Evolutionary conservation across 352 stramenopile genomes (phyloP).

Genomic region (Phytopythium oedochilum): DNA sequence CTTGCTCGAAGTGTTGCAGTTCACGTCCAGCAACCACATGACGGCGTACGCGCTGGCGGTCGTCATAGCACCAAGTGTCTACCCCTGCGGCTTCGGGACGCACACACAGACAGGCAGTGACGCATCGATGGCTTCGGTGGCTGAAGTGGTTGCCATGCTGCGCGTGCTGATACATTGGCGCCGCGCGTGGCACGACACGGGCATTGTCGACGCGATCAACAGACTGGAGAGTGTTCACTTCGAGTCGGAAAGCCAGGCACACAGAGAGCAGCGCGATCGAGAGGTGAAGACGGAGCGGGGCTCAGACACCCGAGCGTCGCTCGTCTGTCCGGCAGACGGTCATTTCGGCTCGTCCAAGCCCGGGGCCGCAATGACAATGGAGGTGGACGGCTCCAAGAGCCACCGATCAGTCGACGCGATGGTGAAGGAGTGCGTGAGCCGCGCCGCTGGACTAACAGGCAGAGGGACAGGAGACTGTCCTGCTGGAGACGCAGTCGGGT

Average conservation of each 20-base stretch:
- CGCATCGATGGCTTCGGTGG: not conserved
- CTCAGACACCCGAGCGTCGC: not conserved
- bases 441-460: not conserved
- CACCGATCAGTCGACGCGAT: not conserved
- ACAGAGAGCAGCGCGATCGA: not conserved
- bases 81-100: conserved; percentile 10
- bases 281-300: not conserved
- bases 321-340: not conserved
- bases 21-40: conserved; percentile 43
- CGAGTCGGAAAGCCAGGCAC: not conserved
- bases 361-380: too few species aligned
- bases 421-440: not conserved
- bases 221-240: not conserved
- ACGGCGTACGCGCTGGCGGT: conserved; percentile 39
- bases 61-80: conserved; percentile 59
- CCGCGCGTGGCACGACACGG: conserved; percentile 8
- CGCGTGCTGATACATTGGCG: conserved; percentile 36
- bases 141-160: conserved; percentile 30
- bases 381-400: not conserved
- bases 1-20: conserved; percentile 42
- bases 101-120: not conserved
- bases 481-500: not conserved
- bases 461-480: not conserved
- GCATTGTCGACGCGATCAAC: not conserved
- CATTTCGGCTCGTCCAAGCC: not conserved